Percentiles rank a stretch among this genome's conserved stretches.
Evolutionary conservation across 306 rosid genomes (phyloP).

Genomic region (Clitoria ternatea): DNA sequence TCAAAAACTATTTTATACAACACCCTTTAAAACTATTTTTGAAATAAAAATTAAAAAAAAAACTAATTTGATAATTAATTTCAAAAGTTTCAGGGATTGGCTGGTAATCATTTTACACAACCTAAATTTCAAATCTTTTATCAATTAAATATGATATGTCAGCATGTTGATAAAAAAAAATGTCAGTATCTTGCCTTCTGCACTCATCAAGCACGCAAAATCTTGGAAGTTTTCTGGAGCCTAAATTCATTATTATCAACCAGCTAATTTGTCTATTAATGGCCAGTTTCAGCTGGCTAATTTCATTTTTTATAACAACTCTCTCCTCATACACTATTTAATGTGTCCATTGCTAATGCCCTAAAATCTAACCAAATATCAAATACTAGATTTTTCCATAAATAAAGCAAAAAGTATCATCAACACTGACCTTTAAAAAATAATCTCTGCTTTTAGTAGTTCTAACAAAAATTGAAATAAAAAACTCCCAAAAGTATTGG

Average conservation of each 20-base stretch:
- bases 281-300: slow-evolving; percentile 11
- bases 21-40: no score
- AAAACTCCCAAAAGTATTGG: neutral
- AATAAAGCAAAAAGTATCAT: slow-evolving; percentile 5
- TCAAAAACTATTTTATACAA: no score
- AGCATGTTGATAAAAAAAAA: no score
- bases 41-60: no score
- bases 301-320: neutral
- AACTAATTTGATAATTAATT: no score
- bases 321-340: neutral
- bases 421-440: slow-evolving; percentile 1
- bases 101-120: no score
- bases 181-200: slow-evolving; percentile 8
- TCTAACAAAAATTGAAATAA: neutral
- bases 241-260: slow-evolving; percentile 4
- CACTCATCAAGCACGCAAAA: neutral
- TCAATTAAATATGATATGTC: no score
- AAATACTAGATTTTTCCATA: neutral
- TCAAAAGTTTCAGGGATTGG: no score
- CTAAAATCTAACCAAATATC: slow-evolving; percentile 10
- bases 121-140: neutral
- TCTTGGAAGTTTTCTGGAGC: neutral
- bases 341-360: neutral
- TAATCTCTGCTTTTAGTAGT: neutral
- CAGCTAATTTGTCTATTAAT: no score